Conservation (phyloP, 352 stramenopile genomes). For the Elongisporangium undulatum region DNA sequence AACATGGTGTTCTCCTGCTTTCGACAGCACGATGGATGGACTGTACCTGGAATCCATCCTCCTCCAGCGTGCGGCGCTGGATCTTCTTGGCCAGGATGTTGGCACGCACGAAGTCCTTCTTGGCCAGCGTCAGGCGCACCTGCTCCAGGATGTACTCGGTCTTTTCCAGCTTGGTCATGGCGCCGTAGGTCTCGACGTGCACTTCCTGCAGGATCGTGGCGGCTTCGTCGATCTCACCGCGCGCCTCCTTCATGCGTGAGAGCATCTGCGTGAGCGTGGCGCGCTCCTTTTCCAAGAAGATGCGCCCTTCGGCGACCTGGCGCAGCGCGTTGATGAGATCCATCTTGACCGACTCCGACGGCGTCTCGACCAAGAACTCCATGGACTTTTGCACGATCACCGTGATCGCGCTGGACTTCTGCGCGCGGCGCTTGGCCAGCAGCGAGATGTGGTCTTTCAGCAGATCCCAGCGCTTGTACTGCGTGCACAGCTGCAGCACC, state of each 20-base stretch:
- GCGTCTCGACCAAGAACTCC: constrained; percentile 71
- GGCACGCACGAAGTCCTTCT: constrained; percentile 96
- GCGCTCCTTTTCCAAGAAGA: constrained; percentile 97
- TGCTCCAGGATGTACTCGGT: constrained; percentile 98
- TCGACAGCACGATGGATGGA: background rate
- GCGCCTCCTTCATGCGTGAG: constrained; percentile 90
- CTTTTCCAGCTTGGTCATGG: constrained; percentile 98
- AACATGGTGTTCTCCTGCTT: background rate
- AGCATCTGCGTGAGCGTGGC: constrained; percentile 92
- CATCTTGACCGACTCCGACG: constrained; percentile 85
- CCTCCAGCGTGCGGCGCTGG: constrained; percentile 89
- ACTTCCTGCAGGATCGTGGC: constrained; percentile 97
- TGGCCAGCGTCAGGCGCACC: constrained; percentile 94
- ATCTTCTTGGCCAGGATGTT: constrained; percentile 98
- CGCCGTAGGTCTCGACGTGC: constrained; percentile 97
- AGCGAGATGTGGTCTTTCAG: constrained; percentile 84
- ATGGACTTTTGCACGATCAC: constrained; percentile 85
- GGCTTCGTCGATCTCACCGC: constrained; percentile 91
- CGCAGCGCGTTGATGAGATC: constrained; percentile 93
- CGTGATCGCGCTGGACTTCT: constrained; percentile 85
- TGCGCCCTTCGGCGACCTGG: constrained; percentile 95
- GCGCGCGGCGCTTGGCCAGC: constrained; percentile 84
- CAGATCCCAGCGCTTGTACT: constrained; percentile 87
- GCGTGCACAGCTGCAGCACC: constrained; percentile 72
- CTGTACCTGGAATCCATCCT: constrained; percentile 87